A percentile compares a stretch with the other conserved stretches of the same genome.
phyloP scores from a whole-genome alignment of 2,329 filamentous ascomycete genomes.

The Trichophyton verrucosum region DNA sequence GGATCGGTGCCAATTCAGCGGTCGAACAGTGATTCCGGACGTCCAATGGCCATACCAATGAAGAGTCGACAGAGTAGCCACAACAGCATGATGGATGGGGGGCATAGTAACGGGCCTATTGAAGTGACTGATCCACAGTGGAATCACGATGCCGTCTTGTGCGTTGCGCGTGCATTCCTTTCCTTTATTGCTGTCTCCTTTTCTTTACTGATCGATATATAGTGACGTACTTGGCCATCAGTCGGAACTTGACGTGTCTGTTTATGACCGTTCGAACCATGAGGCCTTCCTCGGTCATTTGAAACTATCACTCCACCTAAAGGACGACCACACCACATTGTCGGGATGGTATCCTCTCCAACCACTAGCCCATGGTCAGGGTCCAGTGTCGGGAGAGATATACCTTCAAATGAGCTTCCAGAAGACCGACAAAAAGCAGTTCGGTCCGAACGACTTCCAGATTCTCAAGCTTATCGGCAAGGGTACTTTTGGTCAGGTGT shows the following conservation, averaged over 20 bases:
- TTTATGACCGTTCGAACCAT: conserved; percentile 75
- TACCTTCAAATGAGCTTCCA: conserved; percentile 79
- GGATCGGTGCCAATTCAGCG: conserved; percentile 49
- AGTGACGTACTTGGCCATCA: conserved; percentile 91
- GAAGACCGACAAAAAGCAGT: conserved; percentile 75
- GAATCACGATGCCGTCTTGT: conserved; percentile 95
- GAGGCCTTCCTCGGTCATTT: conserved; percentile 90
- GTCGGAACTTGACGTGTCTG: conserved; percentile 79
- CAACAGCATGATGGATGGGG: conserved; percentile 63
- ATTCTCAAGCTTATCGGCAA: conserved; percentile 95
- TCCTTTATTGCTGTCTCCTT: neutral
- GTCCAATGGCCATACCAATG: conserved; percentile 92
- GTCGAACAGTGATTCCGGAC: conserved; percentile 67
- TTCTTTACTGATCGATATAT: conserved; percentile 19
- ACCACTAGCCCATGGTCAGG: conserved; percentile 66
- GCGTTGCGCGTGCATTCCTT: conserved; percentile 33
- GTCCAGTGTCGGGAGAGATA: conserved; percentile 70
- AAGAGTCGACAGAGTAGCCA: conserved; percentile 92
- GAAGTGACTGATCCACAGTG: conserved; percentile 76
- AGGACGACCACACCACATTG: conserved; percentile 57
- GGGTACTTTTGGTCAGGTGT: conserved; percentile 96
- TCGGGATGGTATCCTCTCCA: conserved; percentile 77
- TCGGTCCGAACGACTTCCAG: conserved; percentile 89
- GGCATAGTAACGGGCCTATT: conserved; percentile 46
- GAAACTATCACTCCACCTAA: conserved; percentile 59